These are phyloP conservation scores for Neoboletus subvelutipes DNA, from an alignment of 768 basidiomycete genomes.

Conservation along the genomic window DNA sequence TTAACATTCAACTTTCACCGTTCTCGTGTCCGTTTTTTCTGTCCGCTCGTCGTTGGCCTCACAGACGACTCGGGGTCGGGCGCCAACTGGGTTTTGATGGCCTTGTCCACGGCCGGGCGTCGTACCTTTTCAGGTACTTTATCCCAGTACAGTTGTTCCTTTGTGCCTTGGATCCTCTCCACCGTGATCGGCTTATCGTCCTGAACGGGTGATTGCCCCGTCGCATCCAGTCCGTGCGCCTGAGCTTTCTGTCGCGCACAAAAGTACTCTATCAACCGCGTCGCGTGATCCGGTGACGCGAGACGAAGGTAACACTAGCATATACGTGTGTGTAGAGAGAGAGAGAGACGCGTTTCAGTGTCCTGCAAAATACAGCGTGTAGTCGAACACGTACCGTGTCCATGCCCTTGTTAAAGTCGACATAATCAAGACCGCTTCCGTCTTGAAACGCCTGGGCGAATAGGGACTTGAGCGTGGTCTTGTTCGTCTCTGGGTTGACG, in stretches of 20 bases:
- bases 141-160: slow-evolving; percentile 76
- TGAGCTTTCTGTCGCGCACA: slow-evolving; percentile 39
- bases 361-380: background rate
- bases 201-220: slow-evolving; percentile 33
- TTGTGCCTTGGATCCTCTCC: slow-evolving; percentile 61
- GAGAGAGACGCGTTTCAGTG: background rate
- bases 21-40: slow-evolving; percentile 20
- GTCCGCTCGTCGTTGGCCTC: background rate
- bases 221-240: slow-evolving; percentile 53
- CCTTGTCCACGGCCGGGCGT: slow-evolving; percentile 56
- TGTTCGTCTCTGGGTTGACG: slow-evolving; percentile 74
- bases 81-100: slow-evolving; percentile 13
- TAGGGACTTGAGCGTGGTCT: slow-evolving; percentile 68
- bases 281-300: slow-evolving; percentile 48
- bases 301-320: slow-evolving; percentile 75
- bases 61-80: background rate
- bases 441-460: slow-evolving; percentile 45
- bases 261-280: slow-evolving; percentile 48
- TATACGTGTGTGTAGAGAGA: background rate
- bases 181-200: slow-evolving; percentile 36
- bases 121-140: slow-evolving; percentile 75
- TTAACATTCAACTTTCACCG: background rate
- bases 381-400: slow-evolving; percentile 50
- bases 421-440: slow-evolving; percentile 54
- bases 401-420: slow-evolving; percentile 78